Base-by-base conservation (phyloP, 148 eudicot species). In the Nepenthes gracilis region DNA sequence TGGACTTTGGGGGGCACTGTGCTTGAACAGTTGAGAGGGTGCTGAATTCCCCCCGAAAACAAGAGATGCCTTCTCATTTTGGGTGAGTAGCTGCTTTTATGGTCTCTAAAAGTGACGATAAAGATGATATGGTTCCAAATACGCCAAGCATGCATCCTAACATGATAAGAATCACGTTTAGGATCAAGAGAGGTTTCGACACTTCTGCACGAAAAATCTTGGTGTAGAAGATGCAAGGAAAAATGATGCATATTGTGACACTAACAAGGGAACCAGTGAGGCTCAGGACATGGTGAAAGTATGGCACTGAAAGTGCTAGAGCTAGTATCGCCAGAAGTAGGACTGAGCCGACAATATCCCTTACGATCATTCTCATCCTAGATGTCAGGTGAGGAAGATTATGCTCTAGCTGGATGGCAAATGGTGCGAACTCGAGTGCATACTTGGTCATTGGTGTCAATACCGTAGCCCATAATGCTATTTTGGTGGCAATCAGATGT, bases 371-470 rank as follows among this genome's bases (percentile, higher is more conserved):
- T 66, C 64, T 83, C 12, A 76, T 79, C 60, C 78, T 72, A 2
- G 82, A 56, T 35, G 63, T 79, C 76, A 76, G 61, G 12, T 40
- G 60, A 2, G 85, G 78, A 66, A 88, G 81, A 14, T 38, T 75
- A 1, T 72, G 78, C 38, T 88, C 96, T 38, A 83, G 71, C 45
- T 83, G 78, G 47, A 77, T 75, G 0, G 96, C 92, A 45, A 88
- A 70, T 32, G 92, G 96, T 33, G 85, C 73, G 38, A 83, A 83
- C 61, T 83, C 80, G 6, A 88, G 80, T 0, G 96, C 89, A 37
- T 88, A 85, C 76, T 85, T 85, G 34, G 96, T 85, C 89, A 88
- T 83, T 11, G 96, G 89, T 1, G 96, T 81, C 36, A 88, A 57
- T 1, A 83, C 83, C 1, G 92, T 83, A n/a, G 92, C 96, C 86